Base-by-base conservation (phyloP, 257 asterid species). In the Agastache rugosa region DNA sequence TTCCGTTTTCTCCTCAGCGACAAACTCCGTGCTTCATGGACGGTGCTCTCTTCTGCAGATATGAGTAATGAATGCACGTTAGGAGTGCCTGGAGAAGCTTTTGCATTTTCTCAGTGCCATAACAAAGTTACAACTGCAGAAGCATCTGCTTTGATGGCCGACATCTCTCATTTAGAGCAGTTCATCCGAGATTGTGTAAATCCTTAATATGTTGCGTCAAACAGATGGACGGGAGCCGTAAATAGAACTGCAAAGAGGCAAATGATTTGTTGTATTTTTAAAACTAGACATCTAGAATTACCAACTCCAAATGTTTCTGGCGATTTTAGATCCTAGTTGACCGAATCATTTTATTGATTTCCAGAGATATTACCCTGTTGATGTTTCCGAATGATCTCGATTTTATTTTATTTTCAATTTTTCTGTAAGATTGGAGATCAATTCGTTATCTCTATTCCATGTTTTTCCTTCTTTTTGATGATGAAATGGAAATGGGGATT, bases 1-100 rank as follows among this genome's bases (percentile, higher is more conserved):
- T 22, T 39, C 55, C 19, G 51, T 47, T 44, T 66, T 72, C 78
- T 63, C 71, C 50, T 35, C 84, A 91, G 98, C 16, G 96, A 94
- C 77, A 91, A 91, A 87, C 95, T 94, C 73, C 91, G 98, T 29
- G 85, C 89, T 81, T 90, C 97, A 65, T 90, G 97, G 80, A 94
- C 95, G n/a, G 81, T 88, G n/a, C 68, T 91, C 22, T 93, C 98
- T 34, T 89, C 90, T 8, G 98, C 97, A 16, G 97, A 91, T 79
- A 83, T 89, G 16, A 77, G 86, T 6, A 79, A 82, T 17, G 97
- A 92, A 47, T 75, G 78, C 63, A 83, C 90, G 0, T 85, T 94
- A 23, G 97, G 97, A 63, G 81, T 81, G 60, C 82, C 96, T 6
- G 96, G 95, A 72, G 96, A 89, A 79, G 78, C 92, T 39, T 94